Evolutionary conservation across 345 rosid species (phyloP).

Genomic region (Citrus mangshanensis): DNA sequence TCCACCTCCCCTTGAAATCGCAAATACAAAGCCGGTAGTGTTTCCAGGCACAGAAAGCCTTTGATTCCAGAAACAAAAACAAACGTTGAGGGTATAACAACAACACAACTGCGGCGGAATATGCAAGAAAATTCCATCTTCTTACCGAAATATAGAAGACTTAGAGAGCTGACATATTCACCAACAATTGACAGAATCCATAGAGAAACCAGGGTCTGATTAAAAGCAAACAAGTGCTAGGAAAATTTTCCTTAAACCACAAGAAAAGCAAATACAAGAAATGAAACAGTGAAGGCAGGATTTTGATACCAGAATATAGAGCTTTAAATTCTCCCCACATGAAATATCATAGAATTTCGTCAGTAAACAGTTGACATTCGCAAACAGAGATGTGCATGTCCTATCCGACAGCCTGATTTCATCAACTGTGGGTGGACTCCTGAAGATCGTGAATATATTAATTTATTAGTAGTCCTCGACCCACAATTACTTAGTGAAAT

Average conservation of each 20-base stretch:
- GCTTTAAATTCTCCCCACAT: constrained; percentile 36
- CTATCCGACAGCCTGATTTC: constrained; percentile 38
- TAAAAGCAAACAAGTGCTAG: neutral
- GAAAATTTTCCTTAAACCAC: neutral
- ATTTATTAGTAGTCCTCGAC: too few relatives aligned
- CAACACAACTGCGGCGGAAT: neutral
- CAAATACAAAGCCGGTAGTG: constrained; percentile 42
- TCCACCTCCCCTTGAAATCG: constrained; percentile 38
- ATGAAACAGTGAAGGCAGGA: neutral
- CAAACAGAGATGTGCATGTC: constrained; percentile 24
- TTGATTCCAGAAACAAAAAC: neutral
- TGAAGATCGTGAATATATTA: constrained; percentile 1
- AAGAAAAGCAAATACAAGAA: neutral
- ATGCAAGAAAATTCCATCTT: neutral
- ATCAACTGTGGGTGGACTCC: constrained; percentile 41
- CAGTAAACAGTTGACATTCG: constrained; percentile 29
- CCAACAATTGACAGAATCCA: constrained; percentile 47
- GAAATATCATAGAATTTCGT: constrained; percentile 37
- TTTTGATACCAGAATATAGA: constrained; percentile 37
- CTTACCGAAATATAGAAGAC: constrained; percentile 47
- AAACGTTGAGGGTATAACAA: neutral
- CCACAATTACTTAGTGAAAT: neutral
- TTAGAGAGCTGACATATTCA: constrained; percentile 39
- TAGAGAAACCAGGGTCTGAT: constrained; percentile 39
- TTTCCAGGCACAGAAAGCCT: constrained; percentile 42